These are phyloP conservation scores for Trifolium repens DNA, from an alignment of 306 rosid genomes.

Conservation along the genomic window DNA sequence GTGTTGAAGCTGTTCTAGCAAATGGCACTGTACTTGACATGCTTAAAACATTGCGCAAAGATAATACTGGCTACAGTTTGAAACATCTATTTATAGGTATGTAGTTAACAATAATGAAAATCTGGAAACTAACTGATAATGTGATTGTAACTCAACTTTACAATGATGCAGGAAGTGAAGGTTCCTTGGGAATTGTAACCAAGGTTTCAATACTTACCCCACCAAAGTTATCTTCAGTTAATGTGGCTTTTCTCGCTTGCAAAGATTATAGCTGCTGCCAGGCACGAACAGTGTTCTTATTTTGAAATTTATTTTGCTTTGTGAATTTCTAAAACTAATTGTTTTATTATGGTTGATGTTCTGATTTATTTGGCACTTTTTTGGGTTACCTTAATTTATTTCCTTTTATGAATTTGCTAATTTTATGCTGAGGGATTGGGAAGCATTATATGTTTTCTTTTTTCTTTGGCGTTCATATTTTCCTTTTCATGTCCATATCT, in stretches of 20 bases:
- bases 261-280: conserved; percentile 81
- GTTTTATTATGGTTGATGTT: background rate
- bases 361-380: conserved; percentile 14
- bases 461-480: background rate
- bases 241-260: conserved; percentile 88
- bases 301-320: conserved; percentile 32
- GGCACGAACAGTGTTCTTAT: conserved; percentile 55
- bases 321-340: conserved; percentile 17
- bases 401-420: background rate
- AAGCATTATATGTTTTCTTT: background rate
- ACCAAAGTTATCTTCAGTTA: conserved; percentile 78
- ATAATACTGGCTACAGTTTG: conserved; percentile 93
- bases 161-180: conserved; percentile 86
- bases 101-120: conserved; percentile 33
- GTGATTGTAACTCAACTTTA: conserved; percentile 38
- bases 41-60: conserved; percentile 91
- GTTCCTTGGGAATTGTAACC: conserved; percentile 94
- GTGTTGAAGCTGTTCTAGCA: conserved; percentile 92
- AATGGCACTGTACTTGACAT: conserved; percentile 89
- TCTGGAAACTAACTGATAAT: conserved; percentile 23
- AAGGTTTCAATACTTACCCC: conserved; percentile 94
- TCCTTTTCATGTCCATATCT: no score
- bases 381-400: background rate
- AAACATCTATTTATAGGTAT: conserved; percentile 96
- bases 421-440: background rate